Evolutionary conservation across 495 filamentous ascomycete species (phyloP).

Genomic region (Aeminium ludgeri): DNA sequence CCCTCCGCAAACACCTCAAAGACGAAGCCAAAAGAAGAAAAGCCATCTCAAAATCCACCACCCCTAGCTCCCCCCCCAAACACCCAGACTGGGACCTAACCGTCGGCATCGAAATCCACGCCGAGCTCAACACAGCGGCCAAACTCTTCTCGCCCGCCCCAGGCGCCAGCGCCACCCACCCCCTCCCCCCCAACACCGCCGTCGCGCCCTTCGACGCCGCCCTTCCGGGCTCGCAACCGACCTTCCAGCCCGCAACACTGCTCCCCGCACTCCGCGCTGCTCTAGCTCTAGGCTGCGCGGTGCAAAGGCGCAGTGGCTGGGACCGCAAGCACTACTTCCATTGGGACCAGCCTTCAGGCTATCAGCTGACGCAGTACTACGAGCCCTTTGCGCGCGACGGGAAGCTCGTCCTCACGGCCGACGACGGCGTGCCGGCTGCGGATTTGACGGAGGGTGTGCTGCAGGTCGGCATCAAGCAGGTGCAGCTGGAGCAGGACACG

Average conservation of each 20-base stretch:
- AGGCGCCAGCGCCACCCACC: conserved; percentile 44
- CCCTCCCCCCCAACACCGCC: conserved; percentile 50
- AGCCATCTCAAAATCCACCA: too few species aligned
- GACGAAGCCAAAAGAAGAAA: conserved; percentile 17
- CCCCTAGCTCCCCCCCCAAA: too few species aligned
- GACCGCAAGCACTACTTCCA: conserved; percentile 99
- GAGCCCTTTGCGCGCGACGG: conserved; percentile 74
- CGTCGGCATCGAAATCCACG: conserved; percentile 92
- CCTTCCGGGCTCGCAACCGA: conserved; percentile 73
- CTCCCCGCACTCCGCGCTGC: conserved; percentile 83
- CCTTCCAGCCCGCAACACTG: conserved; percentile 67
- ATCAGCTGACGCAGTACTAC: conserved; percentile 96
- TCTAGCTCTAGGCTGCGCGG: conserved; percentile 61
- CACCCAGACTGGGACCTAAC: conserved; percentile 89
- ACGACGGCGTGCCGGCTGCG: conserved; percentile 65
- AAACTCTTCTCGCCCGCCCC: conserved; percentile 75
- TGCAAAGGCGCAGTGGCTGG: conserved; percentile 61
- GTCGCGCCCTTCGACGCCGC: conserved; percentile 81
- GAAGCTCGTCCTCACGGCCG: conserved; percentile 44
- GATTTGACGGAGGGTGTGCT: conserved; percentile 39
- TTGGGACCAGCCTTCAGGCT: conserved; percentile 89
- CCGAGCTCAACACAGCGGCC: conserved; percentile 66
- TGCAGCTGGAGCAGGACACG: conserved; percentile 96
- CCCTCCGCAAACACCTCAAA: conserved; percentile 23
- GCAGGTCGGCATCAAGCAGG: conserved; percentile 66